Base-by-base conservation (phyloP, 352 stramenopile species). In the Globisporangium perplexum region DNA sequence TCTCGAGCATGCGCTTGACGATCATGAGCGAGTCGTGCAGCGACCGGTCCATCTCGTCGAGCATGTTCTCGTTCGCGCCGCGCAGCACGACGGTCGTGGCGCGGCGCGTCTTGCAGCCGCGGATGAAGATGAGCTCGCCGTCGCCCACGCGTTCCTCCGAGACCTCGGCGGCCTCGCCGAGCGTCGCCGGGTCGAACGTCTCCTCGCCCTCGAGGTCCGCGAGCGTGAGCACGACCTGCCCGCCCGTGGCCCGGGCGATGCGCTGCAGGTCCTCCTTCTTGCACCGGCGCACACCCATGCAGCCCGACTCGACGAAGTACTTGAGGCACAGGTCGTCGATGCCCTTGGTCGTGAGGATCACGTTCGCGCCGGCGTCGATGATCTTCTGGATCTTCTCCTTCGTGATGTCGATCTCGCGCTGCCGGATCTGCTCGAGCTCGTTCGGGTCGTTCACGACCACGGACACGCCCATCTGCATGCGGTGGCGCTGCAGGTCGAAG, bases 361-460 rank as follows among this genome's bases (percentile, higher is more conserved):
- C 97, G 57, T 98, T 99, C 44, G 97, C 97, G 41, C 97, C 97
- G 26, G 96, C 83, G 52, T 98, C 83, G 18, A 99, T 84, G 71
- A 99, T 99, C 73, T 98, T 99, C 69, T 99, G 84, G 70, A 99
- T 99, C 67, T 98, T 98, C 74, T 99, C 96, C 72, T 99, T 99
- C 52, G 97, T 99, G 67, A 99, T 99, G 74, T 99, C 97, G 66
- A 99, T 97, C 82, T 99, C 97, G 36, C 97, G 81, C 73, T 99
- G 86, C 64, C 98, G 97, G 69, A 99, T 99, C 55, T 89, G 88
- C 67, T 99, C 97, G 47, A 99, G 86, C 78, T 97, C 88, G 57
- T 97, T 96, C n/a, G 92, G 85, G 67, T 97, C 89, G 23, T 76
- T 93, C 47, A 97, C 85, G 8, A 97, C 74, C 35, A 97, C 86